Percentiles rank a stretch among this genome's conserved stretches.
phyloP scores from a whole-genome alignment of 805 yeast species.

The Saccharomyces mikatae region DNA sequence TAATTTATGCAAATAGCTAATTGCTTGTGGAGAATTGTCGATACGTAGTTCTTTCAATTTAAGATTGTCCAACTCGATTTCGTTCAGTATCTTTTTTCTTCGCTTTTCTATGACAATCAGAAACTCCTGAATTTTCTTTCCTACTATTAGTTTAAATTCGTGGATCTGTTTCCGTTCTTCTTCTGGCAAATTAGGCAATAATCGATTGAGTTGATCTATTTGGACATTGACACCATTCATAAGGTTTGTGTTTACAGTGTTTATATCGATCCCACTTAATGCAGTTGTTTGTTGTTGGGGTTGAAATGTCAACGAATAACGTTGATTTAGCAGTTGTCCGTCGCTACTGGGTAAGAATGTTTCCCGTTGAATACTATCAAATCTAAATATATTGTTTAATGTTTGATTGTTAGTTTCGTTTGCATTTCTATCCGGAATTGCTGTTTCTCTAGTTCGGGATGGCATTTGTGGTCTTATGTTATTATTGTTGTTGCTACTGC shows the following conservation, averaged over 20 bases:
- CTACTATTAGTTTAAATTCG: slow-evolving; percentile 19
- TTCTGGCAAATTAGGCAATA: slow-evolving; percentile 5
- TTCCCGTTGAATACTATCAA: neutral
- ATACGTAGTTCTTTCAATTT: slow-evolving; percentile 14
- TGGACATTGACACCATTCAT: neutral
- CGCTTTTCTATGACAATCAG: slow-evolving; percentile 21
- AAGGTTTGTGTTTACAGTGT: neutral
- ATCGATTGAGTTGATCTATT: neutral
- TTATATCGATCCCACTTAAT: neutral
- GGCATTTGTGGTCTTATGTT: neutral
- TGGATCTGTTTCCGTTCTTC: slow-evolving; percentile 15
- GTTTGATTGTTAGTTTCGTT: neutral
- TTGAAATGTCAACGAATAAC: neutral
- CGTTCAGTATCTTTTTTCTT: slow-evolving; percentile 18
- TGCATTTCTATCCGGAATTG: neutral
- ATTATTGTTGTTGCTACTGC: slow-evolving; percentile 7
- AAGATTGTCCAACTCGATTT: slow-evolving; percentile 19
- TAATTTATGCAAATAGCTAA: slow-evolving; percentile 17
- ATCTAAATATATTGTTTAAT: neutral
- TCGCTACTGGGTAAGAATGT: neutral
- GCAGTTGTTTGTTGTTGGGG: neutral
- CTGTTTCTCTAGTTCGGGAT: neutral
- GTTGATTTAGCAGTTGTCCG: neutral
- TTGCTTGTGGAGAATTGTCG: slow-evolving; percentile 13
- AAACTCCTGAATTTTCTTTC: slow-evolving; percentile 20